Evolutionary conservation across 495 filamentous ascomycete genomes (phyloP), one percentile per base, ranked within the genome.

Genomic region (Filosporella fistucella): DNA sequence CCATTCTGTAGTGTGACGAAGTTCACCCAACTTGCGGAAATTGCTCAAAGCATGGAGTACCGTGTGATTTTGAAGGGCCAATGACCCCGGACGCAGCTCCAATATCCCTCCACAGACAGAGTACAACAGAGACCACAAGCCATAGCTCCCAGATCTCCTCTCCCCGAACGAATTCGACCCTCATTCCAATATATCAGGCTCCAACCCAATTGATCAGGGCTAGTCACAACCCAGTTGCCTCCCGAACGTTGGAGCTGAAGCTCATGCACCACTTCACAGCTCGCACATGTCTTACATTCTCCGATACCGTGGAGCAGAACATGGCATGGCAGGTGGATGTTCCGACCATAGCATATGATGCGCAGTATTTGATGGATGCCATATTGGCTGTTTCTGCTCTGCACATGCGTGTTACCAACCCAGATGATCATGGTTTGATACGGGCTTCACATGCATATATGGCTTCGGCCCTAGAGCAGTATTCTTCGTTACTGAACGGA

Each of bases 41-140:
- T 57, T 84, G 80, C 62, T 58, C 70, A 23, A 84, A 81, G 50
- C 80, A 84, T 63, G 79, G 76, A 32, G 79, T 84, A 12, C 55
- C 63, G 16, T 84, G 80, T 60, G 80, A 84, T 55, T 84, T 82
- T 50, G 73, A 80, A 39, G 60, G 66, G 10, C 13, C 54, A 8
- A 23, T 21, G 2, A 30, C 45, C 20, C 33, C 50, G 5, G 18
- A 33, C 38, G 69, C 71, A 63, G 56, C 62, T 28, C 58, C 63
- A 24, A 30, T 41, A 14, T 42, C 29, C 10, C 37, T 41, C 2
- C 21, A 37, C 9, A 22, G 40, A 50, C 9, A 53, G 24, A 33
- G 53, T 13, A 25, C 11, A 24, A 32, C 51, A 2, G 25, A 21
- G n/a, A 54, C 61, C 10, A 58, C 55, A n/a, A 54, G 52, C 32